A percentile compares a stretch with the other conserved stretches of the same genome.
Evolutionary conservation across 208 protist genomes (phyloP).

Genomic region (Lotmaria passim): DNA sequence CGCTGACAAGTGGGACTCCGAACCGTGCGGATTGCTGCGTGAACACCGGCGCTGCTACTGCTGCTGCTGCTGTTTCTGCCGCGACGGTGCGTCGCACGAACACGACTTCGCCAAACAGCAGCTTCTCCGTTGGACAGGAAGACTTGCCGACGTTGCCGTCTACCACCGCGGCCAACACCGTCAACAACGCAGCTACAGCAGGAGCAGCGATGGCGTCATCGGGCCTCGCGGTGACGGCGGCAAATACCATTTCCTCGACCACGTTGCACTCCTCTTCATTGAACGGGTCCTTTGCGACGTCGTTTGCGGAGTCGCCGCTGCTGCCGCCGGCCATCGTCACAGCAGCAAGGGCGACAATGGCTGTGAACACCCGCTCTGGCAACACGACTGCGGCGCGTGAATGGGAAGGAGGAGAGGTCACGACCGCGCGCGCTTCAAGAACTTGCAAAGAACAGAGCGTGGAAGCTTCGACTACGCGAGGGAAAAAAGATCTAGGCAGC

Average conservation of each 20-base stretch:
- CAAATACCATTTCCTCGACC: background rate
- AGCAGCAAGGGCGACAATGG: too few relatives aligned
- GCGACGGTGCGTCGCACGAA: background rate
- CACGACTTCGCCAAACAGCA: background rate
- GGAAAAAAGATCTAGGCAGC: too few relatives aligned
- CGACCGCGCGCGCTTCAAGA: too few relatives aligned
- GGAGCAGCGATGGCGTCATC: background rate
- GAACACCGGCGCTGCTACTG: background rate
- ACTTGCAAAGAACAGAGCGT: too few relatives aligned
- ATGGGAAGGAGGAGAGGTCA: too few relatives aligned
- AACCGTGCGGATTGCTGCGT: background rate
- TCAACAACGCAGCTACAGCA: background rate
- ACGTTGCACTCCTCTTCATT: background rate
- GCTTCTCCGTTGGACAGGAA: background rate
- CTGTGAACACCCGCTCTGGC: too few relatives aligned
- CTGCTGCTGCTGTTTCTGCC: background rate
- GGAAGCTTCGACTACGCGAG: too few relatives aligned
- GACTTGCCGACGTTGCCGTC: background rate
- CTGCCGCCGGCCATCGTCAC: background rate
- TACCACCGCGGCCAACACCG: background rate
- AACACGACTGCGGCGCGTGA: too few relatives aligned
- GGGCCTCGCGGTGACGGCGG: background rate
- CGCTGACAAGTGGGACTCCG: background rate
- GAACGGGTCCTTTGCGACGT: background rate
- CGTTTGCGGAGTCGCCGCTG: background rate